Conservation (phyloP, 2,329 filamentous ascomycete genomes). For the Lojkania enalia region DNA sequence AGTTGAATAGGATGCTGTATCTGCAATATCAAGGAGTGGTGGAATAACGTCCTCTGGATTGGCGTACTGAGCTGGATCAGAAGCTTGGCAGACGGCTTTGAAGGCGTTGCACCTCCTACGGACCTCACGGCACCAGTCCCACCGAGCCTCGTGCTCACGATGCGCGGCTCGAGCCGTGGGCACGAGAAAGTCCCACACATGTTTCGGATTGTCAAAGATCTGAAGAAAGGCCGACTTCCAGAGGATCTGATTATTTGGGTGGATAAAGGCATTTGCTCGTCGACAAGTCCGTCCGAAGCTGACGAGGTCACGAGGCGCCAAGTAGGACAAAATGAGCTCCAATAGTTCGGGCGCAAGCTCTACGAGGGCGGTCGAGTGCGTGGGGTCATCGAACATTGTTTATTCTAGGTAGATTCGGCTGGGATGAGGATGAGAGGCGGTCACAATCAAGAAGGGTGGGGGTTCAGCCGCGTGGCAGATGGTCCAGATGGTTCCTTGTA, state of each 20-base stretch:
- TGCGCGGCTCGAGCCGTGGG: constrained; percentile 23
- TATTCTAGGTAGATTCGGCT: too few species aligned
- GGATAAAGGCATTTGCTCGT: constrained; percentile 19
- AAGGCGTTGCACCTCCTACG: constrained; percentile 13
- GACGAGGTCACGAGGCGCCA: constrained; percentile 17
- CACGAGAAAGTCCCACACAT: constrained; percentile 17
- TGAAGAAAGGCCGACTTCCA: constrained; percentile 26
- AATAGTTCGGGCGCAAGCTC: constrained; percentile 24
- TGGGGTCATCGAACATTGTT: background rate
- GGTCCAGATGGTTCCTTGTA: too few species aligned
- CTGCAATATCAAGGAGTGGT: constrained; percentile 21
- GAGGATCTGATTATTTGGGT: constrained; percentile 22
- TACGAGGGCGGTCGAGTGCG: constrained; percentile 1
- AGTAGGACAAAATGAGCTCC: constrained; percentile 21
- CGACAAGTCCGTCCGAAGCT: constrained; percentile 22
- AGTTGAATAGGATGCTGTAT: constrained; percentile 16
- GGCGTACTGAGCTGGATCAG: background rate
- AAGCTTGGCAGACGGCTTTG: constrained; percentile 12
- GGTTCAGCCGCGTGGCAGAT: too few species aligned
- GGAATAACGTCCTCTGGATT: constrained; percentile 15
- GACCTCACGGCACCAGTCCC: constrained; percentile 24
- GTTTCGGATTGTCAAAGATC: constrained; percentile 26
- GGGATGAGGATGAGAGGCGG: too few species aligned
- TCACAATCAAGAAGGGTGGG: too few species aligned
- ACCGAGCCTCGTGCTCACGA: constrained; percentile 12